Evolutionary conservation across 257 asterid genomes (phyloP).

Genomic region (Fraxinus pennsylvanica): DNA sequence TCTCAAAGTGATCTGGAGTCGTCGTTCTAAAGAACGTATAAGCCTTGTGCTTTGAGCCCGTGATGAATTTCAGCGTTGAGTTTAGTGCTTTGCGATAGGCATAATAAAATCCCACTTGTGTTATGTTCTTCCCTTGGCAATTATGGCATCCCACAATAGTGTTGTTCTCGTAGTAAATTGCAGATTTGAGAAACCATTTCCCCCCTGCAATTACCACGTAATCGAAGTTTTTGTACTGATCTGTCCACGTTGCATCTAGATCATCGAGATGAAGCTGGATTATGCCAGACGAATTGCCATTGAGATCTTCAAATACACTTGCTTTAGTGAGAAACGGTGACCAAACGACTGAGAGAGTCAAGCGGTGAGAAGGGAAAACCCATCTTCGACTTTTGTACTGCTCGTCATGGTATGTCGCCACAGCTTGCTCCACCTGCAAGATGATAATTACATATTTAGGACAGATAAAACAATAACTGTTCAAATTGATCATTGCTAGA

Average conservation of each 20-base stretch:
- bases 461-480: not conserved
- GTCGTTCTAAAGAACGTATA: conserved; percentile 51
- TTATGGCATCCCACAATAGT: conserved; percentile 66
- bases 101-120: conserved; percentile 50
- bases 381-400: conserved; percentile 60
- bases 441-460: not conserved
- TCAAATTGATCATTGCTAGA: not conserved
- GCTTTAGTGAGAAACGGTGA: conserved; percentile 71
- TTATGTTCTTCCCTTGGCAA: conserved; percentile 59
- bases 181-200: conserved; percentile 72
- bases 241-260: conserved; percentile 61
- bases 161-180: conserved; percentile 60
- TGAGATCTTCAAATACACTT: conserved; percentile 54
- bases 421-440: conserved; percentile 61
- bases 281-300: conserved; percentile 57
- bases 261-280: conserved; percentile 67
- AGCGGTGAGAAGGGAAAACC: conserved; percentile 58
- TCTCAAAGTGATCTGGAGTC: conserved; percentile 73
- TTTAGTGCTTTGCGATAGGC: conserved; percentile 64
- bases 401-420: conserved; percentile 69
- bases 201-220: conserved; percentile 62
- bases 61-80: conserved; percentile 43
- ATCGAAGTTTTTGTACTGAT: conserved; percentile 48
- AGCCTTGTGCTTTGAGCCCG: conserved; percentile 37
- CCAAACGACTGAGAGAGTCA: conserved; percentile 71